A percentile compares a stretch with the other conserved stretches of the same genome.
Conservation (phyloP, 2,329 filamentous ascomycete genomes). For the Endothia cerciana region DNA sequence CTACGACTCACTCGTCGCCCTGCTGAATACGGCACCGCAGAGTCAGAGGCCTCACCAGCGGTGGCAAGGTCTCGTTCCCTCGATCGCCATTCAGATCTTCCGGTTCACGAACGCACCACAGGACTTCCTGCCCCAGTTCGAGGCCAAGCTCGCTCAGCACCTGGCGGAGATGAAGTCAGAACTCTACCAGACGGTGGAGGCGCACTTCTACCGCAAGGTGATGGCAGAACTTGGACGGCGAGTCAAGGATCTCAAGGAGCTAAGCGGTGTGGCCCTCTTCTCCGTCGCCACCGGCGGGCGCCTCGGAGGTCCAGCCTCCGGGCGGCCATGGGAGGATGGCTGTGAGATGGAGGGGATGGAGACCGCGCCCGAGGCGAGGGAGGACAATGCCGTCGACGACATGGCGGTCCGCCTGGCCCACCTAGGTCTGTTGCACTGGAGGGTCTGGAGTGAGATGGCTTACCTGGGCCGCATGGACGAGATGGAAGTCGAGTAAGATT, state of each 20-base stretch:
- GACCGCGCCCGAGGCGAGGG: conserved; percentile 47
- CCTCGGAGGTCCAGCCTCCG: conserved; percentile 40
- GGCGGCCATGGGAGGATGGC: conserved; percentile 40
- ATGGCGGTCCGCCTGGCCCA: conserved; percentile 81
- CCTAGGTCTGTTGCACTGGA: conserved; percentile 85
- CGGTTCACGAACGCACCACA: conserved; percentile 57
- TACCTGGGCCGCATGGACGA: conserved; percentile 57
- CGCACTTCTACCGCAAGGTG: conserved; percentile 53
- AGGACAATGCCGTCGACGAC: conserved; percentile 62
- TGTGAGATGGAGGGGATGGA: conserved; percentile 32
- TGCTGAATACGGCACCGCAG: conserved; percentile 56
- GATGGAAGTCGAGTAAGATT: conserved; percentile 27
- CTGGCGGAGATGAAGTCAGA: conserved; percentile 48
- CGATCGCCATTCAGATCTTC: conserved; percentile 62
- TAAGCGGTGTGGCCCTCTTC: conserved; percentile 59
- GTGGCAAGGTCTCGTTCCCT: conserved; percentile 57
- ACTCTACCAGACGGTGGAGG: conserved; percentile 54
- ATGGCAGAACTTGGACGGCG: conserved; percentile 52
- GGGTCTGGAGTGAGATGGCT: conserved; percentile 79
- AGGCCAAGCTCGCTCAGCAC: conserved; percentile 52
- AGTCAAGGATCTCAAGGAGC: conserved; percentile 56
- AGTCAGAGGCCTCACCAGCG: conserved; percentile 47
- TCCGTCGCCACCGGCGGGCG: conserved; percentile 58
- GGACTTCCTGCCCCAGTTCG: conserved; percentile 52
- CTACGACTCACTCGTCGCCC: conserved; percentile 56